Base-by-base conservation (phyloP, 1,284 basidiomycete genomes). In the Cryptococcus jaspeensis region DNA sequence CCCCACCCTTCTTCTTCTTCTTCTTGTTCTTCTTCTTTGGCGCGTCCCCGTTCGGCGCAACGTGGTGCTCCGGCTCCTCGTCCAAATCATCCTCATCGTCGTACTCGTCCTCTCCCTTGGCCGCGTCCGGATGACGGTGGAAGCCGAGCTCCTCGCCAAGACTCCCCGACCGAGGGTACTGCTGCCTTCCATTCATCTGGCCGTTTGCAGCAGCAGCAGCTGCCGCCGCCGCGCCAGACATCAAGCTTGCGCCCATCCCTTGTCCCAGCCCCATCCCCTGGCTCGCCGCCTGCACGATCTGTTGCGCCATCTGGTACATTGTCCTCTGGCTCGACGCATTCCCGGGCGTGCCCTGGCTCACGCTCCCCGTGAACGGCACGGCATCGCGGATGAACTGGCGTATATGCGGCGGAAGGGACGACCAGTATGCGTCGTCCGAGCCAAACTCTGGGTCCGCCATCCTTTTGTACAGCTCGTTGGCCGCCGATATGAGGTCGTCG, bases 251-350 rank as follows among this genome's bases (percentile, higher is more conserved):
- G 58, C 77, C 73, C 59, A 78, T 62, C 53, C 66, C 66, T 46
- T 69, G 67, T 28, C 64, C 64, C 25, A 74, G 58, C 13, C 75
- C 72, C 66, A 81, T 81, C 25, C 83, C 83, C 22, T 83, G 80
- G 63, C 83, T 83, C 11, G 78, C 77, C 20, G 76, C 76, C 43
- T 66, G 67, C 15, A 84, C 81, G 71, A 86, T 84, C 71, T 85
- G 84, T 66, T 87, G 85, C 36, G 85, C 85, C 66, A 86, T 83
- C 55, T 84, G 81, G 68, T 85, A 85, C 82, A 87, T 84, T 36
- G 83, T 73, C 47, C 69, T 64, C 58, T 76, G 72, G 50, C 72
- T 71, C 25, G 68, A 64, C 43, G 59, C 59, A 47, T 69, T 66
- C 50, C 65, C 64, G n/a, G 62, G 56, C 8, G 55, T 61, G 52